A percentile compares a stretch with the other conserved stretches of the same genome.
Conservation (phyloP, 805 yeast species). For the Metschnikowia rubicola region DNA sequence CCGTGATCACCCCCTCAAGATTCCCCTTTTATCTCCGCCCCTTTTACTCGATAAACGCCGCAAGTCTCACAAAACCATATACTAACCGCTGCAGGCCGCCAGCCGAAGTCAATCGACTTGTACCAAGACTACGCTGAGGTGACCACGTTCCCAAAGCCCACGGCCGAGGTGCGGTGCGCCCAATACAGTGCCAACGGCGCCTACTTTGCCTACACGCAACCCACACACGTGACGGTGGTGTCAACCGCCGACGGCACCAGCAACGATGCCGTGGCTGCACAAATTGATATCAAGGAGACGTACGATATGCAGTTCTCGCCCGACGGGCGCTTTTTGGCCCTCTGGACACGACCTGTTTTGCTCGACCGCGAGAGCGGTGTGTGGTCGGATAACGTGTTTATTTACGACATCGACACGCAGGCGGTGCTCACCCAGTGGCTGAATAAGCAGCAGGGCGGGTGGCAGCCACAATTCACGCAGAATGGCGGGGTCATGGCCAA, state of each 20-base stretch:
- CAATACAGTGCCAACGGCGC: slow-evolving; percentile 66
- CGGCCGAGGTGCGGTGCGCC: slow-evolving; percentile 57
- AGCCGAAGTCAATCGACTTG: slow-evolving; percentile 26
- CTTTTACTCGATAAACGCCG: too few species aligned
- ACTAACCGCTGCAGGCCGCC: slow-evolving; percentile 28
- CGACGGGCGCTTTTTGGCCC: slow-evolving; percentile 70
- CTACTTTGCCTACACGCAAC: slow-evolving; percentile 70
- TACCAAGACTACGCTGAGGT: slow-evolving; percentile 34
- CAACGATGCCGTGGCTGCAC: slow-evolving; percentile 42
- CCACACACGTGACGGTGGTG: slow-evolving; percentile 53
- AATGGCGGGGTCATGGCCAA: slow-evolving; percentile 74
- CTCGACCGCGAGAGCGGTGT: slow-evolving; percentile 63
- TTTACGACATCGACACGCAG: slow-evolving; percentile 53
- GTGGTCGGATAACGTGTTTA: slow-evolving; percentile 73
- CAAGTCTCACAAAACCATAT: background rate
- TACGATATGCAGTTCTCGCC: slow-evolving; percentile 89
- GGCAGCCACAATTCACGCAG: slow-evolving; percentile 87
- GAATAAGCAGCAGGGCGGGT: slow-evolving; percentile 80
- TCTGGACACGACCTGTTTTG: slow-evolving; percentile 87
- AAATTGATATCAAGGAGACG: slow-evolving; percentile 59
- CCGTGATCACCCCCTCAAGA: too few species aligned
- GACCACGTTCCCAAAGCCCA: slow-evolving; percentile 33
- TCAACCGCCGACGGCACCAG: slow-evolving; percentile 44
- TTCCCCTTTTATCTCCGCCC: too few species aligned
- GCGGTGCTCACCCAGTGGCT: slow-evolving; percentile 58